These are phyloP conservation scores for Articulospora tetracladia DNA, from an alignment of 495 filamentous ascomycete species.

Conservation along the genomic window DNA sequence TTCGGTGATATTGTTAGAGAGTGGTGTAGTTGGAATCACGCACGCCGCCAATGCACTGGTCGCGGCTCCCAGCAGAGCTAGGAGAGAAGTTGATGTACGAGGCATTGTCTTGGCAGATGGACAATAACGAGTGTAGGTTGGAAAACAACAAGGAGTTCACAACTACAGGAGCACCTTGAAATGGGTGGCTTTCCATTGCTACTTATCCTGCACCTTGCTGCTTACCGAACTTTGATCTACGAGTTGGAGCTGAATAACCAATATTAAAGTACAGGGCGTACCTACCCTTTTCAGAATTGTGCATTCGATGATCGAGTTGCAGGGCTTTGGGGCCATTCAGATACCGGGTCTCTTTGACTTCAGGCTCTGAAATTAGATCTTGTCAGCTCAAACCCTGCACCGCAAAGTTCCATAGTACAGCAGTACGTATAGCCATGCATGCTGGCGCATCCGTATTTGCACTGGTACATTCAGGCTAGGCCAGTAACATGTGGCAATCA, in stretches of 20 bases:
- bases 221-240: not conserved
- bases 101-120: not conserved
- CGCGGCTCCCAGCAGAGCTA: constrained; percentile 16
- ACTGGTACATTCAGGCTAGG: not conserved
- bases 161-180: not conserved
- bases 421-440: not conserved
- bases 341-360: not conserved
- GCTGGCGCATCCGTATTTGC: not conserved
- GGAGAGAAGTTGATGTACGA: not conserved
- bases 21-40: constrained; percentile 31
- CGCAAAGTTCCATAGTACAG: not conserved
- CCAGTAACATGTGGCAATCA: not conserved
- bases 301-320: no score
- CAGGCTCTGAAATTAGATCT: not conserved
- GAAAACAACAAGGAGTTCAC: not conserved
- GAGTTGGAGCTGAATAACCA: no score
- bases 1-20: constrained; percentile 36
- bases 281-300: no score
- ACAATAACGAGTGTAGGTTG: not conserved
- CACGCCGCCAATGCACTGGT: constrained; percentile 30
- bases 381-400: not conserved
- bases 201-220: not conserved
- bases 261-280: no score
- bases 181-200: not conserved
- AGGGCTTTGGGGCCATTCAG: no score